Percentiles rank a stretch among this genome's conserved stretches.
These are phyloP conservation scores for Cyclotella sp. DNA, from an alignment of 108 stramenopile genomes.

Conservation along the genomic window DNA sequence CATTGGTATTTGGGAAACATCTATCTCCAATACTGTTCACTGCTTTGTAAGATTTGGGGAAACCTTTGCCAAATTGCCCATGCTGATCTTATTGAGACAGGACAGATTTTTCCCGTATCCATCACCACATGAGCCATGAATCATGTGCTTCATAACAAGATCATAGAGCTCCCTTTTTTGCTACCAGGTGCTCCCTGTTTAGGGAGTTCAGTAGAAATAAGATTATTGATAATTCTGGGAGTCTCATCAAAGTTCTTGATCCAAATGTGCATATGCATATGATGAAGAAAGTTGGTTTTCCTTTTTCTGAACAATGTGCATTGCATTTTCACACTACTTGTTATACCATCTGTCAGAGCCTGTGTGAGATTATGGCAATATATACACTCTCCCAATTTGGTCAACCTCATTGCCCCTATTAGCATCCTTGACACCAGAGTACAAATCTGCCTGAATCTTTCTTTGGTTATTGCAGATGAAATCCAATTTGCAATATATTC, in stretches of 20 bases:
- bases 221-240: conserved; percentile 9
- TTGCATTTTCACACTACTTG: conserved; percentile 10
- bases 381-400: not conserved
- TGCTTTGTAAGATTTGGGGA: not conserved
- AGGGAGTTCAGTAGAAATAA: conserved; percentile 35
- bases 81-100: not conserved
- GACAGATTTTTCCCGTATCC: not conserved
- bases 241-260: too few relatives aligned
- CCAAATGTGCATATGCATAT: conserved; percentile 19
- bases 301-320: too few relatives aligned
- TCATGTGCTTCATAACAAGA: conserved; percentile 6
- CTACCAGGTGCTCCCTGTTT: not conserved
- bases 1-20: conserved; percentile 7
- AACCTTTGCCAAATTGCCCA: not conserved
- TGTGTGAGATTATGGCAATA: conserved; percentile 12
- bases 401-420: conserved; percentile 3
- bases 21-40: not conserved
- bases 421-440: not conserved
- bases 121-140: too few relatives aligned
- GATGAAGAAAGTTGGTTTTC: conserved; percentile 8
- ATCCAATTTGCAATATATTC: too few relatives aligned
- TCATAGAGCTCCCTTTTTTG: conserved; percentile 1
- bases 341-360: conserved; percentile 14
- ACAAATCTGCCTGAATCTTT: too few relatives aligned
- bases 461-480: too few relatives aligned